phyloP scores from a whole-genome alignment of 495 filamentous ascomycete genomes.

The Hypoxylon crocopeplum region DNA sequence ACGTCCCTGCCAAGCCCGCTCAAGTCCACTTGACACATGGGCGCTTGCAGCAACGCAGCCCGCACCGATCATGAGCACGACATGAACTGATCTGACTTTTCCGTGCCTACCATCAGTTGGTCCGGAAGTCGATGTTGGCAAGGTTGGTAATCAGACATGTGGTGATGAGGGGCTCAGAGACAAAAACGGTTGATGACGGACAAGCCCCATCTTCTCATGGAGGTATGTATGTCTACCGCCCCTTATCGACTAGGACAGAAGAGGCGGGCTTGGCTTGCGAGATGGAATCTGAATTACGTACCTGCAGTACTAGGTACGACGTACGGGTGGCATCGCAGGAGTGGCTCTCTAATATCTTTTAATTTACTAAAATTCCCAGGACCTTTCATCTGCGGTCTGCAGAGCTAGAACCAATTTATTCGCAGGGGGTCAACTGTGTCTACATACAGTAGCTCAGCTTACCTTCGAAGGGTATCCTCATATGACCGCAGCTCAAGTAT shows the following conservation, averaged over 20 bases:
- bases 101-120: background rate
- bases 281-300: too few species aligned
- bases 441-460: background rate
- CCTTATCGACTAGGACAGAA: too few species aligned
- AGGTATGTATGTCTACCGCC: too few species aligned
- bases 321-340: slow-evolving; percentile 7
- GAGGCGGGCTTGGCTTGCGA: too few species aligned
- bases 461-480: slow-evolving; percentile 5
- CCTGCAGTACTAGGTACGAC: too few species aligned
- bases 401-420: slow-evolving; percentile 23
- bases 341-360: slow-evolving; percentile 21
- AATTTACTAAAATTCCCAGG: slow-evolving; percentile 33
- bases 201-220: too few species aligned
- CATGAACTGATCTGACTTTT: slow-evolving; percentile 33
- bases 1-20: slow-evolving; percentile 27
- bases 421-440: background rate
- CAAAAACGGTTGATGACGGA: too few species aligned
- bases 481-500: slow-evolving; percentile 26
- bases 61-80: slow-evolving; percentile 28
- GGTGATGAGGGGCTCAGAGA: too few species aligned
- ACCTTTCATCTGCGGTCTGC: slow-evolving; percentile 12
- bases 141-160: background rate
- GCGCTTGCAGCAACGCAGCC: slow-evolving; percentile 31
- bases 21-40: slow-evolving; percentile 34
- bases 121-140: background rate